phyloP scores from a whole-genome alignment of 371 early-diverging fungal genomes.

The Conidiobolus incongruus region DNA sequence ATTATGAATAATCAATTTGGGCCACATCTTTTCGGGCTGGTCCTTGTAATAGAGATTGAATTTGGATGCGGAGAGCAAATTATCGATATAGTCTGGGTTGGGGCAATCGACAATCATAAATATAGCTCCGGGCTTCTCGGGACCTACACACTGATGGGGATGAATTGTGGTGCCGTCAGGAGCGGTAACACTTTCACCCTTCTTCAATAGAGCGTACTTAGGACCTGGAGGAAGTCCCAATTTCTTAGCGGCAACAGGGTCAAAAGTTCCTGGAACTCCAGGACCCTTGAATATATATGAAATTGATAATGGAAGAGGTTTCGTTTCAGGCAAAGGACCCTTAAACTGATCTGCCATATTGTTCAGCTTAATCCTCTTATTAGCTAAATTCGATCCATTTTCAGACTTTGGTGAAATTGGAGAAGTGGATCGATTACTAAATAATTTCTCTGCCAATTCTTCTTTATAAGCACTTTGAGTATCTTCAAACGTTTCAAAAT shows the following conservation, averaged over 20 bases:
- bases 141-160: slow-evolving; percentile 44
- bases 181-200: slow-evolving; percentile 38
- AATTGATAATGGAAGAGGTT: slow-evolving; percentile 18
- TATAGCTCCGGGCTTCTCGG: slow-evolving; percentile 24
- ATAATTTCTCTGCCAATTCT: too few relatives aligned
- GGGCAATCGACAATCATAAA: slow-evolving; percentile 82
- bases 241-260: slow-evolving; percentile 36
- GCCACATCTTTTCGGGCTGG: slow-evolving; percentile 6
- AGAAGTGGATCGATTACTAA: too few relatives aligned
- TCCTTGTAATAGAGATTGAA: slow-evolving; percentile 18
- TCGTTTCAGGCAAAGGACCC: slow-evolving; percentile 21
- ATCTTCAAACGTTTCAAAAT: too few relatives aligned
- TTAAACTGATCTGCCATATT: too few relatives aligned
- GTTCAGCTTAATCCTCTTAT: too few relatives aligned
- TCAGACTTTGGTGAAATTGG: too few relatives aligned
- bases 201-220: slow-evolving; percentile 29
- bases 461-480: too few relatives aligned
- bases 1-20: slow-evolving; percentile 37
- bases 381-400: too few relatives aligned
- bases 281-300: slow-evolving; percentile 62
- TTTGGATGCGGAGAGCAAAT: slow-evolving; percentile 18
- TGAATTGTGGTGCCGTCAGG: slow-evolving; percentile 44
- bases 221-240: slow-evolving; percentile 59
- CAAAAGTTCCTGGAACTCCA: slow-evolving; percentile 59
- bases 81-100: slow-evolving; percentile 25